Evolutionary conservation across 2,329 filamentous ascomycete species (phyloP).

Genomic region (Aureobasidium leucospermi): DNA sequence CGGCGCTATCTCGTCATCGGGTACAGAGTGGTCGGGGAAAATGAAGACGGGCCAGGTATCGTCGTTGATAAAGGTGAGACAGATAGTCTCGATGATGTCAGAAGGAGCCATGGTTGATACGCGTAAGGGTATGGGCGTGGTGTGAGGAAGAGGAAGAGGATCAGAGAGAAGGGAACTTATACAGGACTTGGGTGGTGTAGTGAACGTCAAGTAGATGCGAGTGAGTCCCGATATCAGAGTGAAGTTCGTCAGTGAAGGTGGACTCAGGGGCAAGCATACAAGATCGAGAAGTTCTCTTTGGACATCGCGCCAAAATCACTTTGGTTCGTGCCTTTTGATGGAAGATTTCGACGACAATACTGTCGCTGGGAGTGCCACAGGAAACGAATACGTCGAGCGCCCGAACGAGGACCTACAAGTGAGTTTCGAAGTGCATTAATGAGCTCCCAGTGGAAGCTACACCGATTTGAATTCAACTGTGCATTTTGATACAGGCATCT

Average conservation of each 20-base stretch:
- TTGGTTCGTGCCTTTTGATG: background rate
- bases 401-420: background rate
- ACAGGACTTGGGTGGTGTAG: background rate
- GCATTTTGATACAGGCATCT: background rate
- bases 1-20: background rate
- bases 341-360: background rate
- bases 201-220: background rate
- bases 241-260: background rate
- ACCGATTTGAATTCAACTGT: background rate
- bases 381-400: background rate
- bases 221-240: background rate
- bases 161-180: background rate
- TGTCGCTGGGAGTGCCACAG: background rate
- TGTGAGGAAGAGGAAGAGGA: background rate
- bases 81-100: background rate
- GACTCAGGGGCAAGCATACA: background rate
- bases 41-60: background rate
- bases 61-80: background rate
- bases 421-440: no score
- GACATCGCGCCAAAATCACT: no score
- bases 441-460: background rate
- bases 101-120: background rate
- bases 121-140: background rate
- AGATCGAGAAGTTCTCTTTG: background rate
- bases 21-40: conserved; percentile 2